Conservation (phyloP, 1,284 basidiomycete genomes). For the Heliocybe sulcata region DNA sequence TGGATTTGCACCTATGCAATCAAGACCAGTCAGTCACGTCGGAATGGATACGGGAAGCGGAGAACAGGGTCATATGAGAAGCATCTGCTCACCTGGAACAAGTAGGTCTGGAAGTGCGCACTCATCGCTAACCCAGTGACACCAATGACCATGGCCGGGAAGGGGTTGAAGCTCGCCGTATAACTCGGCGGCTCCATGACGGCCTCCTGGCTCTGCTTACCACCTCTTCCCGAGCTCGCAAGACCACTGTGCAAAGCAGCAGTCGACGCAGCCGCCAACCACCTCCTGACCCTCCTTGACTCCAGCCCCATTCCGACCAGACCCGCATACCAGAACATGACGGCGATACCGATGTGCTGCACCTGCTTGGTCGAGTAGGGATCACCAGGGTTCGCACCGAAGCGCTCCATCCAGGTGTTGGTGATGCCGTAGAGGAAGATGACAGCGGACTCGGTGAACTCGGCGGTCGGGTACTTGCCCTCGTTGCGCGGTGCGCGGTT, state of each 20-base stretch:
- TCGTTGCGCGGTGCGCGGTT: slow-evolving; percentile 51
- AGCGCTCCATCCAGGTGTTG: slow-evolving; percentile 97
- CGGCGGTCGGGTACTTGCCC: slow-evolving; percentile 57
- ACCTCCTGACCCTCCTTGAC: slow-evolving; percentile 62
- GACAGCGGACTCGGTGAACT: slow-evolving; percentile 82
- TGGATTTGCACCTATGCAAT: slow-evolving; percentile 73
- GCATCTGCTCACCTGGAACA: slow-evolving; percentile 58
- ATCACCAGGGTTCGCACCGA: slow-evolving; percentile 75
- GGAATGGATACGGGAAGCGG: no score
- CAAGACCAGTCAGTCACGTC: slow-evolving; percentile 8
- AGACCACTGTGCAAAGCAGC: slow-evolving; percentile 27
- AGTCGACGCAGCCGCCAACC: slow-evolving; percentile 56
- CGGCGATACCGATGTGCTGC: slow-evolving; percentile 93
- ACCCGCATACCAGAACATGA: slow-evolving; percentile 96
- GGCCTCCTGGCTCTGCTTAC: slow-evolving; percentile 25
- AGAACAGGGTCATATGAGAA: not conserved
- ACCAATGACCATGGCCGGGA: slow-evolving; percentile 90
- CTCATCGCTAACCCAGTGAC: slow-evolving; percentile 94
- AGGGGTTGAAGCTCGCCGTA: slow-evolving; percentile 83
- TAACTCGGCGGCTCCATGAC: slow-evolving; percentile 68
- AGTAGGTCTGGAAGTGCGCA: slow-evolving; percentile 88
- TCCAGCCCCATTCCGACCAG: slow-evolving; percentile 88
- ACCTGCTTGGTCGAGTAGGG: slow-evolving; percentile 91
- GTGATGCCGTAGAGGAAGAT: slow-evolving; percentile 89
- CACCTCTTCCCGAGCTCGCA: slow-evolving; percentile 7